Evolutionary conservation across 2,329 filamentous ascomycete species (phyloP).

Genomic region (Aureobasidium lini): DNA sequence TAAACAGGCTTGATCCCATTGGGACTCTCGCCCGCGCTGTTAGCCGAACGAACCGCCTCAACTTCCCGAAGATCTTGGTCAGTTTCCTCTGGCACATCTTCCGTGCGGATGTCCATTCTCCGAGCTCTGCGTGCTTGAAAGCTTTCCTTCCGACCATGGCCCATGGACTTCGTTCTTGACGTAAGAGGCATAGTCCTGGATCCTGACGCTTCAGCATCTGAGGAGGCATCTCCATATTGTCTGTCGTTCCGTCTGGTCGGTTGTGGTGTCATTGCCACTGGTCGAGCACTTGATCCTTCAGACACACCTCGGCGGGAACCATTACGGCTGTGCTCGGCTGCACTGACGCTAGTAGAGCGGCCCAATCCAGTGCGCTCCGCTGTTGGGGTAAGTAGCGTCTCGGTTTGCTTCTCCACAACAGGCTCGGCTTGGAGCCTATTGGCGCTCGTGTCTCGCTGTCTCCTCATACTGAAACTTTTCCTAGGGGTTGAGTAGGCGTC

Average conservation of each 20-base stretch:
- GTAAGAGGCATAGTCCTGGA: conserved; percentile 48
- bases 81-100: conserved; percentile 84
- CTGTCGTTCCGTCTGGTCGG: conserved; percentile 30
- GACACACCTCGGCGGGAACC: conserved; percentile 44
- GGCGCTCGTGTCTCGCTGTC: conserved; percentile 40
- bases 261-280: conserved; percentile 15
- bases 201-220: conserved; percentile 39
- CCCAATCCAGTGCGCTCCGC: conserved; percentile 62
- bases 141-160: conserved; percentile 82
- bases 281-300: conserved; percentile 38
- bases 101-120: conserved; percentile 50
- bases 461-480: conserved; percentile 82
- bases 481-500: conserved; percentile 59
- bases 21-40: conserved; percentile 48
- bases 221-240: conserved; percentile 42
- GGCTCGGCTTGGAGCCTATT: conserved; percentile 50
- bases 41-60: conserved; percentile 26
- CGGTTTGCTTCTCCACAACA: conserved; percentile 65
- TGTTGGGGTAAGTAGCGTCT: conserved; percentile 62
- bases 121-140: conserved; percentile 75
- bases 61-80: conserved; percentile 65
- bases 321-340: conserved; percentile 52
- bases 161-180: conserved; percentile 75
- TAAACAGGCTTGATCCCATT: conserved; percentile 90
- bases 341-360: conserved; percentile 86